Conservation (phyloP, 495 filamentous ascomycete species). For the Annulohypoxylon bovei region DNA sequence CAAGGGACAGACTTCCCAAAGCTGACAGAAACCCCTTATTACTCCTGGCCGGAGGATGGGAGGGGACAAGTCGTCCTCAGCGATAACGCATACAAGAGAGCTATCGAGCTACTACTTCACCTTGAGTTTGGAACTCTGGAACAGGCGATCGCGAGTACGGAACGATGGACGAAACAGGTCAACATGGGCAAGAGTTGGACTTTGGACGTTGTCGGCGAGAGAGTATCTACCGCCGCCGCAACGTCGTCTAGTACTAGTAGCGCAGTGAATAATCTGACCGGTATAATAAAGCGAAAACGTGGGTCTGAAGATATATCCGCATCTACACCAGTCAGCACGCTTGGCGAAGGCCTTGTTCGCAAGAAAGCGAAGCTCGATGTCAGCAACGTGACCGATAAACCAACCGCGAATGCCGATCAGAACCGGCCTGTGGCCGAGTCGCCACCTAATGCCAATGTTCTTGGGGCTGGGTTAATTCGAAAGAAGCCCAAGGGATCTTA, state of each 20-base stretch:
- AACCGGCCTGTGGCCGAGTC: not conserved
- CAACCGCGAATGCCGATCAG: not conserved
- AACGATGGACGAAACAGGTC: constrained; percentile 72
- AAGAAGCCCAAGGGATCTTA: constrained; percentile 68
- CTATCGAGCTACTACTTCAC: constrained; percentile 81
- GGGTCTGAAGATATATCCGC: constrained; percentile 22
- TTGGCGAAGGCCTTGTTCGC: constrained; percentile 62
- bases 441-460: constrained; percentile 63
- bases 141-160: constrained; percentile 74
- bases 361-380: constrained; percentile 69
- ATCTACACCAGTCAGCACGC: constrained; percentile 43
- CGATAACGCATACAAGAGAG: constrained; percentile 77
- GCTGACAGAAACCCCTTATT: constrained; percentile 65
- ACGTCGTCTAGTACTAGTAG: constrained; percentile 11
- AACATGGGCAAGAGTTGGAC: constrained; percentile 58
- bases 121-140: constrained; percentile 81
- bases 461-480: constrained; percentile 66
- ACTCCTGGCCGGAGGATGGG: constrained; percentile 72
- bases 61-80: constrained; percentile 76
- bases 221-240: constrained; percentile 22
- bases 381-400: not conserved
- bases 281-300: constrained; percentile 54
- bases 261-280: constrained; percentile 48
- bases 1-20: constrained; percentile 50
- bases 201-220: constrained; percentile 52